Evolutionary conservation across 2,329 filamentous ascomycete genomes (phyloP).

Genomic region (Reticulascus tulasneorum): DNA sequence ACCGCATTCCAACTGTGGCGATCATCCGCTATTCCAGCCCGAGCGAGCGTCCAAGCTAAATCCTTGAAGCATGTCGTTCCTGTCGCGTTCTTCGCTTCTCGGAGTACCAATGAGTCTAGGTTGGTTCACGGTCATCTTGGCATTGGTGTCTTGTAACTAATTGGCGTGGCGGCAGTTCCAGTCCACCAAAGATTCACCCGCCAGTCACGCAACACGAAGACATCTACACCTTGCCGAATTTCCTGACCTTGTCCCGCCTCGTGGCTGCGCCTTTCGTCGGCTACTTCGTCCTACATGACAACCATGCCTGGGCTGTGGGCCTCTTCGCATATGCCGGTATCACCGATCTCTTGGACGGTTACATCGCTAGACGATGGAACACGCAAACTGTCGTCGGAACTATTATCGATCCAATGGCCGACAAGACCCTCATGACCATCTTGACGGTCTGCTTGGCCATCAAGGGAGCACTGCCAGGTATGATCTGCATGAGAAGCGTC

Average conservation of each 20-base stretch:
- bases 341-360: conserved; percentile 90
- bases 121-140: too few species aligned
- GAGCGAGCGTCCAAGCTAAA: too few species aligned
- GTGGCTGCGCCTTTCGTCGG: conserved; percentile 79
- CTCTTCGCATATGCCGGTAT: conserved; percentile 91
- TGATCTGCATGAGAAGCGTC: too few species aligned
- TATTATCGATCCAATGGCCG: conserved; percentile 93
- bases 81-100: too few species aligned
- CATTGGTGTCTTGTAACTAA: too few species aligned
- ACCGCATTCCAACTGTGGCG: too few species aligned
- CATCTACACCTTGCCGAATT: conserved; percentile 94
- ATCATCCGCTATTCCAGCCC: too few species aligned
- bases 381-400: conserved; percentile 91
- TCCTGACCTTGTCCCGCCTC: conserved; percentile 84
- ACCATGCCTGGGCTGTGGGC: conserved; percentile 72
- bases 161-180: too few species aligned
- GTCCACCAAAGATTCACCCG: too few species aligned
- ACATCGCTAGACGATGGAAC: conserved; percentile 84
- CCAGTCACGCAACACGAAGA: conserved; percentile 72
- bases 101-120: too few species aligned
- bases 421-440: conserved; percentile 94
- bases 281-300: conserved; percentile 81
- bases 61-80: too few species aligned
- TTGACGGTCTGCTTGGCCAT: conserved; percentile 79
- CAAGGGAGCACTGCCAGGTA: conserved; percentile 78